Percentiles rank a stretch among this genome's conserved stretches.
phyloP scores from a whole-genome alignment of 2,329 filamentous ascomycete genomes.

The Fulvia fulva region DNA sequence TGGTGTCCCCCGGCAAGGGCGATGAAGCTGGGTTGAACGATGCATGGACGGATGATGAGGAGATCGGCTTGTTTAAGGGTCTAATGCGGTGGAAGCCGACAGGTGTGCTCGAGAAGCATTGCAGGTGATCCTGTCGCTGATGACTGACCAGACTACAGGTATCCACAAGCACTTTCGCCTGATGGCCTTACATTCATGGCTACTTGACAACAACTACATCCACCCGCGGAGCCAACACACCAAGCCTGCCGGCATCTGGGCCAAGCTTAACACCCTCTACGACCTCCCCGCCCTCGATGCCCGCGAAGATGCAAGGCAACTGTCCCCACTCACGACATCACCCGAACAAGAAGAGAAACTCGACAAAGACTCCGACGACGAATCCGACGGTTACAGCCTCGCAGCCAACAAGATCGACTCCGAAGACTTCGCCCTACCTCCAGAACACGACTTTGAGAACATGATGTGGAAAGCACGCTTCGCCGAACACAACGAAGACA shows the following conservation, averaged over 20 bases:
- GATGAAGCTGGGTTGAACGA: constrained; percentile 55
- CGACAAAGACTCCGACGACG: constrained; percentile 38
- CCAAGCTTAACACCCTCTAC: constrained; percentile 77
- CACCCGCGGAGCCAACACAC: constrained; percentile 57
- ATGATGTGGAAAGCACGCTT: constrained; percentile 42
- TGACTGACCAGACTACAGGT: constrained; percentile 46
- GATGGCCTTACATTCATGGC: constrained; percentile 60
- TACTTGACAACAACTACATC: constrained; percentile 35
- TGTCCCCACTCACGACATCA: constrained; percentile 28
- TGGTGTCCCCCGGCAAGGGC: constrained; percentile 42
- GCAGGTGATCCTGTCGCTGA: constrained; percentile 4
- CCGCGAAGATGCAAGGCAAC: constrained; percentile 62
- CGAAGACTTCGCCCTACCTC: constrained; percentile 42
- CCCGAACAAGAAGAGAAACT: constrained; percentile 36
- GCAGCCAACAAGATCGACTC: constrained; percentile 36
- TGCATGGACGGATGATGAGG: constrained; percentile 92
- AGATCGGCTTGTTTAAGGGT: constrained; percentile 86
- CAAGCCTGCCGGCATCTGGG: constrained; percentile 86
- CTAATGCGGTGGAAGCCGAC: constrained; percentile 97
- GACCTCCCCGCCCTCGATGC: constrained; percentile 83
- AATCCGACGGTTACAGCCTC: constrained; percentile 35
- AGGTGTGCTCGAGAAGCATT: constrained; percentile 47
- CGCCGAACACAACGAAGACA: constrained; percentile 22
- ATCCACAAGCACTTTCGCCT: constrained; percentile 95
- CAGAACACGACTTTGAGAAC: constrained; percentile 36